Evolutionary conservation across 139 green algal species (phyloP), one percentile per base, ranked within the genome.

Genomic region (Closterium sp.): DNA sequence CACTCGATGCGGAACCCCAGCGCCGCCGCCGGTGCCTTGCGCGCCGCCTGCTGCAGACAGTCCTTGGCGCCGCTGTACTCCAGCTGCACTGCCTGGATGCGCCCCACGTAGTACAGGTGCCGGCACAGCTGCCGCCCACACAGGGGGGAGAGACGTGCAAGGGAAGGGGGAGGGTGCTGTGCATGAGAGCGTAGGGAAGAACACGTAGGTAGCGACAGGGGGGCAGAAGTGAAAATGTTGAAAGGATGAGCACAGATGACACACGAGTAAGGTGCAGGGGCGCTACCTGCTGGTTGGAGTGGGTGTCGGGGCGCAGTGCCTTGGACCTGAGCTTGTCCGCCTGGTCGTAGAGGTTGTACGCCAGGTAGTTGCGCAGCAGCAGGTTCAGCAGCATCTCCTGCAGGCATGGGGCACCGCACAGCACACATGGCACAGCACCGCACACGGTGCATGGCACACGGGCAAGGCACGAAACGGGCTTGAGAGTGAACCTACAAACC

Each of bases 41-140:
- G 94, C 7, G 89, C 87, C 31, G 97, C 97, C 95, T 99, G 97
- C 94, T 97, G 96, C 90, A 99, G 95, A 93, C 95, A 97, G 89
- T 99, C 98, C 93, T 97, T 97, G 28, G 98, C 98, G 66, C 99
- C 98, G 1, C 95, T 97, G 96, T 99, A 99, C 94, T 99, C 97
- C 43, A 99, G 96, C 96, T 99, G 96, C 19, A 99, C 96, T 5
- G 98, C 97, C 9, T 96, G 95, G 91, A 99, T 99, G 90, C 96
- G 95, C 35, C 98, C 98, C 88, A 98, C 94, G 95, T 99, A 99
- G 94, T 97, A 98, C 88, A 99, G 94, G 94, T 99, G 99, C 43
- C 97, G 95, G 92, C 93, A 97, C 91, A 86, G 81, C 81, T 86
- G 43, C 43, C 43, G 43, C 43, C 23, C 43, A 16, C 10, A 25